These are phyloP conservation scores for Gamsiella multidivaricata DNA, from an alignment of 192 early-diverging fungal genomes.

Conservation along the genomic window DNA sequence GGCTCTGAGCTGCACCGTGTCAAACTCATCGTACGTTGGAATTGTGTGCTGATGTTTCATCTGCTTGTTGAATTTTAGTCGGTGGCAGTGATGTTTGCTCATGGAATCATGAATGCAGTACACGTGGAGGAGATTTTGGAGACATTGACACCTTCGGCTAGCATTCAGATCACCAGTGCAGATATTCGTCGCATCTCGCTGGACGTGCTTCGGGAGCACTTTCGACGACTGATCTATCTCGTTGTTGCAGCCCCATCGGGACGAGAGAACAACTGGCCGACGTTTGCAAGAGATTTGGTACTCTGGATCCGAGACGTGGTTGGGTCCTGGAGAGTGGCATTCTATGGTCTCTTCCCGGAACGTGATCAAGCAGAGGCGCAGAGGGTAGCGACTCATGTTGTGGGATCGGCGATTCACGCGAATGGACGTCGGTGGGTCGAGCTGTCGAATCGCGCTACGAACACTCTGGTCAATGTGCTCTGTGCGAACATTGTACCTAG, in stretches of 20 bases:
- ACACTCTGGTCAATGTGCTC: conserved; percentile 49
- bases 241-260: conserved; percentile 42
- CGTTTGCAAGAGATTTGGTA: conserved; percentile 50
- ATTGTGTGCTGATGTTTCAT: not conserved
- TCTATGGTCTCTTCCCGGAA: conserved; percentile 46
- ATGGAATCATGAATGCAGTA: conserved; percentile 52
- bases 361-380: conserved; percentile 49
- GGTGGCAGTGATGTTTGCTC: conserved; percentile 49
- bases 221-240: conserved; percentile 49
- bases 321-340: conserved; percentile 49
- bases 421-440: conserved; percentile 52
- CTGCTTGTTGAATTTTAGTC: conserved; percentile 12
- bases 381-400: conserved; percentile 48
- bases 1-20: too few species aligned
- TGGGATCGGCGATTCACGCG: conserved; percentile 44
- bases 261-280: conserved; percentile 44
- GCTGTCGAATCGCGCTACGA: conserved; percentile 46
- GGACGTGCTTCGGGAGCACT: conserved; percentile 49
- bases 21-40: too few species aligned
- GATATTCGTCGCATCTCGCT: conserved; percentile 48
- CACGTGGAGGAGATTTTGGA: conserved; percentile 42
- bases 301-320: conserved; percentile 56
- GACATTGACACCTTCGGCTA: conserved; percentile 27
- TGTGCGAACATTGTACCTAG: conserved; percentile 49
- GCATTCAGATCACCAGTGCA: conserved; percentile 31